Base-by-base conservation (phyloP, 2,329 filamentous ascomycete species). In the Aspergillus sclerotialis region DNA sequence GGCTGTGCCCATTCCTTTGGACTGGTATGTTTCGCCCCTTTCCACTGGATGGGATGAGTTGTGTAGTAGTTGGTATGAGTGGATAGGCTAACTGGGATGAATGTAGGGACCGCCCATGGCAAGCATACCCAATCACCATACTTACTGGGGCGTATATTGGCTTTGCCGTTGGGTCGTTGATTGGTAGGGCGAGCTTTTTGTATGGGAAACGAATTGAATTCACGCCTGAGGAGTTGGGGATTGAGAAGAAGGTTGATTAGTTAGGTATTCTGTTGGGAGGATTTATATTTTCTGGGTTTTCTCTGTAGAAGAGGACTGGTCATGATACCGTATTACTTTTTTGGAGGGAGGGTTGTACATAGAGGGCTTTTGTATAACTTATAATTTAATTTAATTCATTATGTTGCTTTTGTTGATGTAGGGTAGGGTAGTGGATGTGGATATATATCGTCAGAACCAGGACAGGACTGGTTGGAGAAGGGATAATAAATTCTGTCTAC, bases 61-160 rank as follows among this genome's bases (percentile, higher is more conserved):
- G 40, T 18, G 13, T 27, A n/a, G 18, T 28, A 31, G 19, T 28
- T 38, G 27, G 37, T 21, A 18, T 23, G 10, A 10, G 19, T 23
- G 19, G 19, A 23, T 7, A 23, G 19, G 19, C 19, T 23, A 23
- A 23, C 10, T 10, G 10, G 7, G 19, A 23, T 10, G 14, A 3
- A n/a, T 25, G 3, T 43, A 75, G 72, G 74, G 92, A 98, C 60
- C 80, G 92, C n/a, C 88, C 94, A 49, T 98, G 92, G 92, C 92
- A 98, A 75, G 85, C 82, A 60, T 98, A 90, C 84, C 92, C 92
- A 0, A 82, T 96, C 30, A 98, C 92, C 0, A 84, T 98, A 38
- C 64, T 96, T 4, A 79, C 76, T 2, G 92, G 92, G 3, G 72
- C 84, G 12, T 96, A 94, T 61, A 63, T 77, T 5, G 92, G 92